Evolutionary conservation across 1,139 yeast species (phyloP), one percentile per base, ranked within the genome.

Genomic region (Sugiyamaella xylanicola): DNA sequence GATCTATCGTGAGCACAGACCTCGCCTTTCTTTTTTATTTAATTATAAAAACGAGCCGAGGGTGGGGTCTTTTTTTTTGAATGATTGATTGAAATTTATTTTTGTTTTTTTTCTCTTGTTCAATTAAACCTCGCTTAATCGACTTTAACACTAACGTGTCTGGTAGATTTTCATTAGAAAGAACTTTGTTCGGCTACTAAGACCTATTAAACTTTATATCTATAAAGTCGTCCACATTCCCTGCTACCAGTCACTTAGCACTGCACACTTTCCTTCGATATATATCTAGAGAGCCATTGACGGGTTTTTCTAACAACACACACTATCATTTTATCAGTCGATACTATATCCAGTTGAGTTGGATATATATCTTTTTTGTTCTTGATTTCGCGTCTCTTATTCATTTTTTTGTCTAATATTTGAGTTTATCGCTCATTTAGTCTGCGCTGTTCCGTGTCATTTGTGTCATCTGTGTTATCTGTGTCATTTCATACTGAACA

Each of bases 331-430:
- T 25, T 25, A 5, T 25, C 13, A 13, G 8, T n/a, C 15, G 13
- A n/a, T 8, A n/a, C 15, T 4, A 11, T 20, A 41, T 41, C 44
- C 44, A 41, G 13, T 41, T 41, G 44, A 41, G 8, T 41, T 41
- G 44, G 44, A 19, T 41, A 21, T 35, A 13, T 37, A 11, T 4
- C 13, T 41, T 16, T 32, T 45, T 39, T 40, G 25, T 48, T 36
- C 19, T 19, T 25, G 20, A 20, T n/a, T 29, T 22, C 21, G 3
- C n/a, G 27, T 47, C 20, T 9, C 29, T 11, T 40, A 20, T 39
- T 11, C 17, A n/a, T 22, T 17, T 21, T 27, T 36, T 47, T 36
- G 25, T 19, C 17, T 21, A 37, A 27, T 43, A 41, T 49, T 37
- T 25, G 16, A 36, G 22, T n/a, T 16, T n/a, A 4, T 47, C 29